phyloP scores from a whole-genome alignment of 139 green algal genomes.

The Klebsormidium nitens region DNA sequence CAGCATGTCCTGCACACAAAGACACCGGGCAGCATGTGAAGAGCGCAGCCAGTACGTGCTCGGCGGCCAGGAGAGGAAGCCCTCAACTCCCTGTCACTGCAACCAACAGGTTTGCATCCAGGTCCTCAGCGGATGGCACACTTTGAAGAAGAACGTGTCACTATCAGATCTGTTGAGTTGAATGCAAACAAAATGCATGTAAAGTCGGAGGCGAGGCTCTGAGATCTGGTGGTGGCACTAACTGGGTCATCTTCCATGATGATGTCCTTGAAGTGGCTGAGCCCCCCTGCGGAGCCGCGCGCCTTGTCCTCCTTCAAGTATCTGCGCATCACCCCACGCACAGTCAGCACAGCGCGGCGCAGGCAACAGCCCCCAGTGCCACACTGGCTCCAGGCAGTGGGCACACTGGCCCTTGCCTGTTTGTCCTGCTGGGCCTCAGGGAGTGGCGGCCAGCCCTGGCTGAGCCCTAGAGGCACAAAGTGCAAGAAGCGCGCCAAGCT shows the following conservation, averaged over 20 bases:
- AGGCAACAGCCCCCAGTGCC: neutral
- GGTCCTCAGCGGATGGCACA: too few relatives aligned
- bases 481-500: neutral
- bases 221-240: neutral
- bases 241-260: slow-evolving; percentile 40
- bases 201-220: neutral
- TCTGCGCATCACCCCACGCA: neutral
- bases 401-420: neutral
- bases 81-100: too few relatives aligned
- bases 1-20: neutral
- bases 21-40: too few relatives aligned
- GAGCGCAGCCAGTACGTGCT: too few relatives aligned
- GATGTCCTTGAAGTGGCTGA: slow-evolving; percentile 40
- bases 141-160: neutral
- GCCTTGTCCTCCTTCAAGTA: slow-evolving; percentile 40
- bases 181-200: neutral
- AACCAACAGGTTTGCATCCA: too few relatives aligned
- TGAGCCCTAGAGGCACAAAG: too few relatives aligned
- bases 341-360: neutral
- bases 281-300: slow-evolving; percentile 36
- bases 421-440: neutral
- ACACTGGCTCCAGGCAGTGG: neutral
- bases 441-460: neutral
- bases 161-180: neutral
- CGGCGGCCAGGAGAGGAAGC: too few relatives aligned